Base-by-base conservation (phyloP, 192 early-diverging fungal species). In the Coemansia sp. region DNA sequence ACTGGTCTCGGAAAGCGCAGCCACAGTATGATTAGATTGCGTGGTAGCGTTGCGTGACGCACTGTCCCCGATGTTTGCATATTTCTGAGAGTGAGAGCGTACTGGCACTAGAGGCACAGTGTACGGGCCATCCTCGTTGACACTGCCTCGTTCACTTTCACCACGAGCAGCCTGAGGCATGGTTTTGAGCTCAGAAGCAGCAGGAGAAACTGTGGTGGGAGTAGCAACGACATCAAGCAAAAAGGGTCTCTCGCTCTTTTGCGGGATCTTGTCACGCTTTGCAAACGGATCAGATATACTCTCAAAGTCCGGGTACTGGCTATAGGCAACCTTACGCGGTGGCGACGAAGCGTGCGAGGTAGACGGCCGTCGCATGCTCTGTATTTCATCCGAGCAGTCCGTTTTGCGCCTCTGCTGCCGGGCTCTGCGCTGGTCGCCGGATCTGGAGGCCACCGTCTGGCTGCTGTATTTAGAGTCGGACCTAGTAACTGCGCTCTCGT, bases 201-300 rank as follows among this genome's bases (percentile, higher is more conserved):
- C 5, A 35, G n/a, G 6, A 35, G 55, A 12, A 20, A 30, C 55
- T 16, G 34, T 15, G 10, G 16, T 9, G 3, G 55, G 30, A 16
- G 30, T 15, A 43, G 52, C 59, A 40, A 63, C 59, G 32, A 58
- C 35, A 27, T 32, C 56, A 13, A 65, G 44, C 40, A 49, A 30
- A 65, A 71, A 64, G 24, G 52, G 77, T 16, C 60, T 55, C 62
- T 69, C 60, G 64, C 73, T 75, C 60, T 68, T 68, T 61, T 52
- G 65, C 41, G 79, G 82, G 37, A 84, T 84, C 69, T 80, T 80
- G 65, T 84, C 82, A 61, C 78, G 70, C 69, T 84, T 84, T 12
- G 73, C 74, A 74, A 84, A 84, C 56, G 82, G 82, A 45, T 84
- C 78, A 16, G 58, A 65, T 34, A 84, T 74, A 18, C 41, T 72